These are phyloP conservation scores for Diplodia mutila DNA, from an alignment of 2,329 filamentous ascomycete genomes.

Conservation along the genomic window DNA sequence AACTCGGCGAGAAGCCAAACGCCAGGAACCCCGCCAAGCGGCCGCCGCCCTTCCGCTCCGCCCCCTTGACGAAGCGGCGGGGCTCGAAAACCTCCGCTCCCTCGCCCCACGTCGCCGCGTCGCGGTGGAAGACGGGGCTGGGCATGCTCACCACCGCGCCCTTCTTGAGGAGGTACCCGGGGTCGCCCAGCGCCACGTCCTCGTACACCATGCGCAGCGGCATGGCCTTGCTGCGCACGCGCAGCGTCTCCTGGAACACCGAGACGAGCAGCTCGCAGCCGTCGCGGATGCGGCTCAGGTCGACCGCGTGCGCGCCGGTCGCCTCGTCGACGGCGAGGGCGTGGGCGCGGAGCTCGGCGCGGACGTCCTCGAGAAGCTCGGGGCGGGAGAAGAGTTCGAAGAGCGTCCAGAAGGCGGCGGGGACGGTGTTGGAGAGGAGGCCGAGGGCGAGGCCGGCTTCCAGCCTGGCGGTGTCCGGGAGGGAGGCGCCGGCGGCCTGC, in stretches of 20 bases:
- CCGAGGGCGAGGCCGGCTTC: slow-evolving; percentile 49
- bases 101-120: slow-evolving; percentile 40
- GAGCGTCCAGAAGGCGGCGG: slow-evolving; percentile 48
- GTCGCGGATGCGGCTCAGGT: slow-evolving; percentile 41
- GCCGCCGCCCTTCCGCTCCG: slow-evolving; percentile 25
- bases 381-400: slow-evolving; percentile 44
- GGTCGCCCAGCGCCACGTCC: slow-evolving; percentile 39
- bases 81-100: slow-evolving; percentile 40
- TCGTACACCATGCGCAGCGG: slow-evolving; percentile 44
- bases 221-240: slow-evolving; percentile 44
- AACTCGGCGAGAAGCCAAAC: slow-evolving; percentile 41
- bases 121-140: slow-evolving; percentile 37
- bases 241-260: slow-evolving; percentile 49
- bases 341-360: slow-evolving; percentile 35
- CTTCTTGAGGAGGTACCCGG: slow-evolving; percentile 42
- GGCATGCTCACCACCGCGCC: slow-evolving; percentile 43
- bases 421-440: slow-evolving; percentile 47
- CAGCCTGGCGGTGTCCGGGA: slow-evolving; percentile 46
- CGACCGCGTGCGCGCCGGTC: slow-evolving; percentile 29
- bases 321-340: slow-evolving; percentile 25
- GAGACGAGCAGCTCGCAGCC: slow-evolving; percentile 47
- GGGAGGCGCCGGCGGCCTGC: slow-evolving; percentile 36
- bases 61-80: slow-evolving; percentile 35
- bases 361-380: slow-evolving; percentile 34
- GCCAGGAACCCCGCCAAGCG: slow-evolving; percentile 37